Evolutionary conservation across 208 protist genomes (phyloP).

Genomic region (Crithidia expoeki): DNA sequence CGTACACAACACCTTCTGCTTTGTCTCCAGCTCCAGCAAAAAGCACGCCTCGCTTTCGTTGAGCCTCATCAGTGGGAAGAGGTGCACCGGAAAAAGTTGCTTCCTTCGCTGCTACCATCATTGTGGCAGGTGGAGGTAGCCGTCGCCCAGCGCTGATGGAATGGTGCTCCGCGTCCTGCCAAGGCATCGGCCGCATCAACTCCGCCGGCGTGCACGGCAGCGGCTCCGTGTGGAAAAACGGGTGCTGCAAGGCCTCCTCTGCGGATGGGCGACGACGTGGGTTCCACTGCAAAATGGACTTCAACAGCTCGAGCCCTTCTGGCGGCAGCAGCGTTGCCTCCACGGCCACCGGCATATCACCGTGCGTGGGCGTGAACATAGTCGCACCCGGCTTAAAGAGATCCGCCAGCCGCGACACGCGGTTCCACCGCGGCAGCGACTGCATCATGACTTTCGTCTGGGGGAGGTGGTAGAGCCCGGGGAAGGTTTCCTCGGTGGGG

Average conservation of each 20-base stretch:
- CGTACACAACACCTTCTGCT: no score
- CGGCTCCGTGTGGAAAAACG: constrained; percentile 80
- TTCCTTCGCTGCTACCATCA: neutral
- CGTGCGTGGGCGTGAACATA: constrained; percentile 23
- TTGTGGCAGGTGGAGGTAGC: neutral
- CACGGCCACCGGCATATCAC: constrained; percentile 17
- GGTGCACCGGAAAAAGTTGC: neutral
- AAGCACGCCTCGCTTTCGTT: no score
- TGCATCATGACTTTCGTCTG: constrained; percentile 57
- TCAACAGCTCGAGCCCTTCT: constrained; percentile 76
- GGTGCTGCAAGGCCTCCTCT: constrained; percentile 71
- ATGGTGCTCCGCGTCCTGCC: constrained; percentile 5
- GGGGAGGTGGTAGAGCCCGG: constrained; percentile 74
- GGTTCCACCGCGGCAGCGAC: constrained; percentile 60
- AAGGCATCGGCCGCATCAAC: constrained; percentile 71
- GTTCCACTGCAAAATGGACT: constrained; percentile 77
- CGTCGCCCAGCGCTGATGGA: neutral
- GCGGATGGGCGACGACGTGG: constrained; percentile 76
- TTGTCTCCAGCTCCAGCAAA: no score
- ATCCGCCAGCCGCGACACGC: constrained; percentile 43
- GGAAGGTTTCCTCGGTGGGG: constrained; percentile 88
- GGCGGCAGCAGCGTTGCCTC: constrained; percentile 31
- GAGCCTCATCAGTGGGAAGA: no score
- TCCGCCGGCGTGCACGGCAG: constrained; percentile 68
- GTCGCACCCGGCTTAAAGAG: constrained; percentile 45